Base-by-base conservation (phyloP, 805 yeast genomes). In the Ogataea parapolymorpha region DNA sequence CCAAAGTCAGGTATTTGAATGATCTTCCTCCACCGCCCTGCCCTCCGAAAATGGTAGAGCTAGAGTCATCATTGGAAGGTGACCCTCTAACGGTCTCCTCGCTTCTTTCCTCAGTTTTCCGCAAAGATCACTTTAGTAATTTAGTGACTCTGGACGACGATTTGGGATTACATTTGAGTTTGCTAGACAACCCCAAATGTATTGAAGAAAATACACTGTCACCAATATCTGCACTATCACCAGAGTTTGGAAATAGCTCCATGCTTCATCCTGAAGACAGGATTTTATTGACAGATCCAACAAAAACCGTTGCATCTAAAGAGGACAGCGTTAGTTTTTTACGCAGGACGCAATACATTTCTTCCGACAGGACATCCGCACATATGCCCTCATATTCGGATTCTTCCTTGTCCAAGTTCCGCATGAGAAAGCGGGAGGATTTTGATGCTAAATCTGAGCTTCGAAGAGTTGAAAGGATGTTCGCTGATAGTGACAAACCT, bases 1-100 rank as follows among this genome's bases (percentile, higher is more conserved):
- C 95, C 33, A 82, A 84, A 52, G 77, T 85, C 39, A 76, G 95
- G 56, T 91, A 89, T 62, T 78, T 78, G 44, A 93, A 93, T 61
- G 85, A 79, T 55, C 71, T 93, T 17, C 99, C 99, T 5, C 90
- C 96, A 2, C 98, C 98, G 8, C 84, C 91, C 17, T 73, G 93
- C 46, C 88, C 95, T 33, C 97, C 99, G 23, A 87, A 85, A 60
- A 73, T 90, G 42, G 63, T 93, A 39, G 75, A 80, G 36, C 76
- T 80, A 50, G 47, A 58, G 9, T 42, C 44, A 44, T 5, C 51
- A 48, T 43, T 67, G 63, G 22, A 55, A 59, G 59, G 59, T 10
- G 67, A 63, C 52, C 20, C 32, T 12, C 71, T 55, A 35, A 71
- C 73, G 25, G 69, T 82, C 1, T 63, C 85, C 3, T 66, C 71